Evolutionary conservation across 1,284 basidiomycete genomes (phyloP).

Genomic region (Phellinidium pouzarii): DNA sequence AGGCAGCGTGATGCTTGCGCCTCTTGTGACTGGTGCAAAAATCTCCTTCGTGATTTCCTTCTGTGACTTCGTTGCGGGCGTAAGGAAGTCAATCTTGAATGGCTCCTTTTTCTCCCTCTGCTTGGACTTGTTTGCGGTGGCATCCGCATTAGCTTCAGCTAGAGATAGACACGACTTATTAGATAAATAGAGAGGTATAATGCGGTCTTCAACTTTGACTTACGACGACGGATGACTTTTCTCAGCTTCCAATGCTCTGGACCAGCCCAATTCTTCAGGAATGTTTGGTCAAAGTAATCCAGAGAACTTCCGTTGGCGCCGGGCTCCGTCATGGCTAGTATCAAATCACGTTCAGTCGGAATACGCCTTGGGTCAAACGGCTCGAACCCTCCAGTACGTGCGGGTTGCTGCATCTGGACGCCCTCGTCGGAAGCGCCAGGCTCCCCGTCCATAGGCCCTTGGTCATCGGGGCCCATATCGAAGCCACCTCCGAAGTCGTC

Average conservation of each 20-base stretch:
- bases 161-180: slow-evolving; percentile 10
- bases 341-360: slow-evolving; percentile 69
- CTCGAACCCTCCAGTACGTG: slow-evolving; percentile 44
- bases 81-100: slow-evolving; percentile 83
- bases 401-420: slow-evolving; percentile 32
- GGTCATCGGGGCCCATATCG: slow-evolving; percentile 32
- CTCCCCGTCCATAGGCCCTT: slow-evolving; percentile 25
- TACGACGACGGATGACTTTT: slow-evolving; percentile 69
- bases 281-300: slow-evolving; percentile 90
- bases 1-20: slow-evolving; percentile 62
- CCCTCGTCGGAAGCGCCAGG: slow-evolving; percentile 37
- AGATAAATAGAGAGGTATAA: slow-evolving; percentile 7
- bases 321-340: slow-evolving; percentile 77
- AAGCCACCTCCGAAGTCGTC: slow-evolving; percentile 41
- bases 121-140: slow-evolving; percentile 40
- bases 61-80: slow-evolving; percentile 52
- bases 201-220: slow-evolving; percentile 24
- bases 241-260: slow-evolving; percentile 97
- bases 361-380: slow-evolving; percentile 75
- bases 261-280: slow-evolving; percentile 96
- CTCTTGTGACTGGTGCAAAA: slow-evolving; percentile 70
- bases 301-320: slow-evolving; percentile 64
- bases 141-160: slow-evolving; percentile 42
- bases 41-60: slow-evolving; percentile 76
- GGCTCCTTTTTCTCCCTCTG: slow-evolving; percentile 79